These are phyloP conservation scores for Boletus coccyginus DNA, from an alignment of 768 basidiomycete genomes.

Conservation along the genomic window DNA sequence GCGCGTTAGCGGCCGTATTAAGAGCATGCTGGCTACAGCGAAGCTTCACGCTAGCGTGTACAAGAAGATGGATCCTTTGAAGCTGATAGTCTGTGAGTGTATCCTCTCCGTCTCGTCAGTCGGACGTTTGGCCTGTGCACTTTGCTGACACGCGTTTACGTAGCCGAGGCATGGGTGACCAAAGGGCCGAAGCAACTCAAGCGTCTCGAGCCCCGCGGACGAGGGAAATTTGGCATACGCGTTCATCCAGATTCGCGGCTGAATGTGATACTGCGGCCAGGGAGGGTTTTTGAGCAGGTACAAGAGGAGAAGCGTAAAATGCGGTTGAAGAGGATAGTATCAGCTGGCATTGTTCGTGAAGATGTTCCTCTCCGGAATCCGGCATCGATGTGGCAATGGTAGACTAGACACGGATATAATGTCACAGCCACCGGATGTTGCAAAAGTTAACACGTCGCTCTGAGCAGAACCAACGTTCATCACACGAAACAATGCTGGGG, in stretches of 20 bases:
- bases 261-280: constrained; percentile 75
- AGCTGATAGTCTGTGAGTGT: constrained; percentile 78
- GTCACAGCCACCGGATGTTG: constrained; percentile 8
- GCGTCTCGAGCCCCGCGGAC: constrained; percentile 78
- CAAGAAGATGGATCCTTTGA: constrained; percentile 68
- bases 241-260: constrained; percentile 73
- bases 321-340: constrained; percentile 74
- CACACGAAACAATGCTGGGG: constrained; percentile 38
- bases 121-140: not conserved
- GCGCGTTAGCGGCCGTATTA: constrained; percentile 78
- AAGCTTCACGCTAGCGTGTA: constrained; percentile 79
- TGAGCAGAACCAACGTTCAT: constrained; percentile 20
- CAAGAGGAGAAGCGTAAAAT: constrained; percentile 59
- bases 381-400: constrained; percentile 77
- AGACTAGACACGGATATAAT: constrained; percentile 10
- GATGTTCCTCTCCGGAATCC: constrained; percentile 77
- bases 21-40: constrained; percentile 85
- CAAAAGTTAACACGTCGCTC: constrained; percentile 19
- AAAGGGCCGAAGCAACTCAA: constrained; percentile 68
- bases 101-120: not conserved
- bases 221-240: constrained; percentile 77
- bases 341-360: constrained; percentile 76
- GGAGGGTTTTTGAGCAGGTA: constrained; percentile 70
- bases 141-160: constrained; percentile 4
- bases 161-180: constrained; percentile 93